Evolutionary conservation across 306 rosid genomes (phyloP), one percentile per base, ranked within the genome.

Genomic region (Glycine tomentella): DNA sequence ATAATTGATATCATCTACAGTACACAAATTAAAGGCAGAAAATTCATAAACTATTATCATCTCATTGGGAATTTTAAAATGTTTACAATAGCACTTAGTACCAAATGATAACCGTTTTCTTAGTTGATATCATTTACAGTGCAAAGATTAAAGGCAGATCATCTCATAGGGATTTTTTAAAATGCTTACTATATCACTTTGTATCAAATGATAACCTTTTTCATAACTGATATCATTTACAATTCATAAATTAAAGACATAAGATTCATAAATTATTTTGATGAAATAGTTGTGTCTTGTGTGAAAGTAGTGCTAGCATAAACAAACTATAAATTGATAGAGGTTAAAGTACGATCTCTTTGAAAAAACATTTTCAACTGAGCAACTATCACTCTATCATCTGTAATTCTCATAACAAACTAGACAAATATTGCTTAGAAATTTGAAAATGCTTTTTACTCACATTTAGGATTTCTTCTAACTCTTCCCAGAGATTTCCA

Each of bases 401-500:
- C 44, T 20, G n/a, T 17, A 80, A 40, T 80, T 71, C 67, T 50
- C 65, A 4, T 40, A 62, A 51, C 14, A 13, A 75, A 72, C 72
- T 25, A 45, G 45, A 72, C 50, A 83, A 34, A 74, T 36, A 73
- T 33, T 31, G 62, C 57, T 57, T 40, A 75, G 48, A 78, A 78
- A 58, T 62, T 61, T 7, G 4, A 69, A 84, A 85, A 65, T 59
- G 56, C 51, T 52, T 59, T 67, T 87, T 40, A 87, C 97, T 67
- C 86, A 92, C 99, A 62, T 84, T 84, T 58, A 95, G 79, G 66
- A 95, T 86, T 79, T 87, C 88, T 77, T 91, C 95, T 69, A 91
- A 80, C 77, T 95, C 89, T 79, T 90, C 88, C 92, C 93, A 92
- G 53, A 88, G 87, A 74, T 92, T 84, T 86, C 92, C 97, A 83